Evolutionary conservation across 225 moss, liverwort and hornwort species (phyloP), one percentile per base, ranked within the genome.

Genomic region (Straminergon stramineum): DNA sequence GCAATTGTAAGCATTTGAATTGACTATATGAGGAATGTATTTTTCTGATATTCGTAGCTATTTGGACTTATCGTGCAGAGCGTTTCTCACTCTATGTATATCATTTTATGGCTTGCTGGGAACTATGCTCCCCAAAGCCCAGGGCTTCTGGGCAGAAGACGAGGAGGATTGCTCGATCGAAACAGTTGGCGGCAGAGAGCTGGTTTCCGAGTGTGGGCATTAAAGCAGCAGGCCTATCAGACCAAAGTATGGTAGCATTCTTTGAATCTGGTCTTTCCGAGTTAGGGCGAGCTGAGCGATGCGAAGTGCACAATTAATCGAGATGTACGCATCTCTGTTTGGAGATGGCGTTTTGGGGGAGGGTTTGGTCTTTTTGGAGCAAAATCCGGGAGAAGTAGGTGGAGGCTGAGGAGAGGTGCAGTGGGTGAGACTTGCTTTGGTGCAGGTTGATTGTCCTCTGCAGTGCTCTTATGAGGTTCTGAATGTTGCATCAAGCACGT

Each of bases 131-230:
- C 81, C 35, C 70, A 77, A 65, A 91, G 89, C 89, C 88, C 92
- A 85, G 88, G 88, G 51, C 84, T 92, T 57, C 45, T 92, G 88
- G 90, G 89, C 45, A 93, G 89, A 87, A 88, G 93, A 30, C 19
- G 91, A 83, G 74, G 87, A 84, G 53, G 88, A 82, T 89, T 91
- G 88, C 89, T 34, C 90, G 93, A 51, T 90, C 86, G 51, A 94
- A 93, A 81, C 84, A 91, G 81, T 83, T 94, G 91, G 86, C 84
- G 26, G 89, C 87, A 84, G 88, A 93, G n/a, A 90, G 91, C 86
- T 94, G 90, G 89, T 92, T 93, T 87, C 82, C 90, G 53, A 91
- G 77, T 91, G 81, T 91, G 58, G 68, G 90, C 67, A 87, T 94
- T 68, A 67, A 89, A 73, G 71, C 81, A 82, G 87, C 90, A 77